A percentile compares a stretch with the other conserved stretches of the same genome.
Evolutionary conservation across 768 basidiomycete genomes (phyloP).

Genomic region (Serpula lacrymans): DNA sequence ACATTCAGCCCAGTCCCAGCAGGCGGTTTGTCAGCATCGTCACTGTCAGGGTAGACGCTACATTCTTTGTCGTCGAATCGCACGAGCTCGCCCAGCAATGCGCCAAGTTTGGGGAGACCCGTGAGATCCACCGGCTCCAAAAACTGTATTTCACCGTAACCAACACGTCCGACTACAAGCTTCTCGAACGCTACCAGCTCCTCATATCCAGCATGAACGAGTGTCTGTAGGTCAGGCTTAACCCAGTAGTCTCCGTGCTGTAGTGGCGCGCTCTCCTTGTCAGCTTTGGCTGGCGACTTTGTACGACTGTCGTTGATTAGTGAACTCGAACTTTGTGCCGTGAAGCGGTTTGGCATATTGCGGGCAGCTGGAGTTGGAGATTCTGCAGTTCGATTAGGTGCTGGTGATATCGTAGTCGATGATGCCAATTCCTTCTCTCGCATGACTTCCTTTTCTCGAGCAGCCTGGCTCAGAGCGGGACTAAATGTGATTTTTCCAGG

Average conservation of each 20-base stretch:
- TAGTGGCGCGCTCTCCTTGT: slow-evolving; percentile 31
- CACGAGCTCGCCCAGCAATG: slow-evolving; percentile 83
- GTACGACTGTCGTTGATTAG: slow-evolving; percentile 20
- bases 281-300: slow-evolving; percentile 24
- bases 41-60: slow-evolving; percentile 88
- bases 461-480: slow-evolving; percentile 70
- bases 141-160: slow-evolving; percentile 86
- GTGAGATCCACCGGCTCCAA: slow-evolving; percentile 84
- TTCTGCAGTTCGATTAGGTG: slow-evolving; percentile 22
- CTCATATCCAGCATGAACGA: slow-evolving; percentile 69
- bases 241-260: slow-evolving; percentile 92
- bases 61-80: slow-evolving; percentile 90
- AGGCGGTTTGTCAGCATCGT: slow-evolving; percentile 80
- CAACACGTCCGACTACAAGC: slow-evolving; percentile 86
- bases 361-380: slow-evolving; percentile 36
- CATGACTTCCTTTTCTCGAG: slow-evolving; percentile 67
- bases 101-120: slow-evolving; percentile 70
- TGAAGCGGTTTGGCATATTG: slow-evolving; percentile 39
- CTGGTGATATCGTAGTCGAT: slow-evolving; percentile 12
- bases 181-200: slow-evolving; percentile 71
- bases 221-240: slow-evolving; percentile 69
- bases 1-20: slow-evolving; percentile 89
- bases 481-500: slow-evolving; percentile 63
- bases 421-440: slow-evolving; percentile 30
- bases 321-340: slow-evolving; percentile 31